A percentile compares a stretch with the other conserved stretches of the same genome.
Conservation (phyloP, 2,329 filamentous ascomycete genomes). For the Endothia cerciana region DNA sequence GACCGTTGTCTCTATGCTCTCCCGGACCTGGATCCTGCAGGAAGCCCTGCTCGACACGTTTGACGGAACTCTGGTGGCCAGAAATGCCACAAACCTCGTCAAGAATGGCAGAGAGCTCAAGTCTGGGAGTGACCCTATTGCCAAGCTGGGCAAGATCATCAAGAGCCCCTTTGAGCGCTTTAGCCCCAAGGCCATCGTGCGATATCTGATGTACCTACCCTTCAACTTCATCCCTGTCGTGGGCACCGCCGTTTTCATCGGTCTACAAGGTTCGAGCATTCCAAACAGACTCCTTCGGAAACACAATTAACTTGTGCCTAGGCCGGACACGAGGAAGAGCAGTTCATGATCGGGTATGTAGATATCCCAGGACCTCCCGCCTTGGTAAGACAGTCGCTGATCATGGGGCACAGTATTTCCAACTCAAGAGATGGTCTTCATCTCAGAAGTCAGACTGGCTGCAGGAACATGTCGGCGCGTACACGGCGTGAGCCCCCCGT, state of each 20-base stretch:
- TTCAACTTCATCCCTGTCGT: slow-evolving; percentile 92
- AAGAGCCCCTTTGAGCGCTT: slow-evolving; percentile 62
- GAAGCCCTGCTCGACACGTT: slow-evolving; percentile 88
- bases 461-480: slow-evolving; percentile 71
- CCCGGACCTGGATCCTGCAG: slow-evolving; percentile 75
- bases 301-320: slow-evolving; percentile 31
- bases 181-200: slow-evolving; percentile 66
- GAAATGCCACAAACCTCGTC: slow-evolving; percentile 63
- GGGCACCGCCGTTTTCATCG: slow-evolving; percentile 79
- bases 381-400: slow-evolving; percentile 47
- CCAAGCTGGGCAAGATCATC: slow-evolving; percentile 59
- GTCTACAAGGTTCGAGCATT: slow-evolving; percentile 65
- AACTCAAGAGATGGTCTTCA: slow-evolving; percentile 81
- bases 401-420: slow-evolving; percentile 75
- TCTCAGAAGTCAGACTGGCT: slow-evolving; percentile 71
- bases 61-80: slow-evolving; percentile 69
- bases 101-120: slow-evolving; percentile 75
- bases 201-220: slow-evolving; percentile 84
- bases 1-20: slow-evolving; percentile 58
- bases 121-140: slow-evolving; percentile 59
- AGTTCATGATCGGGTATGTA: slow-evolving; percentile 58
- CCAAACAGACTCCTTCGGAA: no score
- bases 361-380: slow-evolving; percentile 20
- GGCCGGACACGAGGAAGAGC: slow-evolving; percentile 52
- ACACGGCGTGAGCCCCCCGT: slow-evolving; percentile 70